Evolutionary conservation across 352 stramenopile species (phyloP).

Genomic region (Globisporangium nodosum): DNA sequence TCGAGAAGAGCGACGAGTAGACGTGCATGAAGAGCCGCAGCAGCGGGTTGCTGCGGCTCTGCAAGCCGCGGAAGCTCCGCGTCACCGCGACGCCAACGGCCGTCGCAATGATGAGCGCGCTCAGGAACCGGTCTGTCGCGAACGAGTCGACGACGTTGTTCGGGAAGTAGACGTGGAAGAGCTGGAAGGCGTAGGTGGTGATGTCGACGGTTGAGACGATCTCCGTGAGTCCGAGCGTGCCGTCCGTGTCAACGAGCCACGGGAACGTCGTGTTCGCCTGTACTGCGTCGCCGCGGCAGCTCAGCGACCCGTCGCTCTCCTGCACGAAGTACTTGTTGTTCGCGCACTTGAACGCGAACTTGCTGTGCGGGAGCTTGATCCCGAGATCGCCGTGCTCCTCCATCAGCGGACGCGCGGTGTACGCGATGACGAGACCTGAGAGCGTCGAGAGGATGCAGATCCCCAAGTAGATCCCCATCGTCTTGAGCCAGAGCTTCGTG

Average conservation of each 20-base stretch:
- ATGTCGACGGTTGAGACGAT: conserved; percentile 32
- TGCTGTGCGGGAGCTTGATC: conserved; percentile 20
- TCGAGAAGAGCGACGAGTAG: conserved; percentile 49
- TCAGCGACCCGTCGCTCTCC: conserved; percentile 14
- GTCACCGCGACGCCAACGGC: conserved; percentile 13
- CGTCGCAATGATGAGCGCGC: conserved; percentile 40
- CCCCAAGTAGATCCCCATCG: conserved; percentile 27
- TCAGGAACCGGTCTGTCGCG: conserved; percentile 33
- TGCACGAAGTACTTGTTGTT: conserved; percentile 45
- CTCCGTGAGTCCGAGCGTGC: conserved; percentile 34
- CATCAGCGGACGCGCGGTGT: conserved; percentile 26
- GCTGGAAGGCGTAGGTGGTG: conserved; percentile 34
- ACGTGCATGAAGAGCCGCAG: conserved; percentile 54
- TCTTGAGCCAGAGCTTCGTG: conserved; percentile 37
- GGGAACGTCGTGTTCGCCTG: conserved; percentile 43
- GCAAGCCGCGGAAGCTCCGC: conserved; percentile 13
- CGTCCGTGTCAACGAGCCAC: conserved; percentile 38
- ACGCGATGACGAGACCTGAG: conserved; percentile 24
- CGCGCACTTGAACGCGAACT: conserved; percentile 57
- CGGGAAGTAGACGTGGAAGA: conserved; percentile 42
- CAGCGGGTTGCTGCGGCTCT: conserved; percentile 46
- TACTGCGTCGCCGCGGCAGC: conserved; percentile 26
- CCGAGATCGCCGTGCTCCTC: conserved; percentile 24
- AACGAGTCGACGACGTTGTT: conserved; percentile 44
- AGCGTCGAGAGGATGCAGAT: conserved; percentile 22